These are phyloP conservation scores for Auricularia heimuer DNA, from an alignment of 768 basidiomycete species.

Conservation along the genomic window DNA sequence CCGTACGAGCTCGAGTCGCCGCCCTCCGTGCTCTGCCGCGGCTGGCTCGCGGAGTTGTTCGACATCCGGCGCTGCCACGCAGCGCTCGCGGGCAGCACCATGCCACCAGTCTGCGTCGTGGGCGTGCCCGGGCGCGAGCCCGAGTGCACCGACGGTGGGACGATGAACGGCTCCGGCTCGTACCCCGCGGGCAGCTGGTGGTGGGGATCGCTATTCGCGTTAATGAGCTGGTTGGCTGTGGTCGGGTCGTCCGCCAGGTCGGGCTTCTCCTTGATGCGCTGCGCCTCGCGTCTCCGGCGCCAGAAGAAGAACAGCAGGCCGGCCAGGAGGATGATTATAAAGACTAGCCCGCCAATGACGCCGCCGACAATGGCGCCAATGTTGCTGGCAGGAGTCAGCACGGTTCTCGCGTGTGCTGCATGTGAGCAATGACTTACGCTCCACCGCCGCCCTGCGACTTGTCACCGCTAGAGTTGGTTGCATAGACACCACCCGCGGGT, in stretches of 20 bases:
- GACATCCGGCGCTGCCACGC: background rate
- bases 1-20: constrained; percentile 19
- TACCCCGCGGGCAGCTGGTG: constrained; percentile 61
- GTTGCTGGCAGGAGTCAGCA: background rate
- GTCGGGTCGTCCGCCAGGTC: constrained; percentile 49
- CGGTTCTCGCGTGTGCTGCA: background rate
- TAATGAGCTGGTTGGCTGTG: constrained; percentile 41
- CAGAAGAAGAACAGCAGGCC: constrained; percentile 40
- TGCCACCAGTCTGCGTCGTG: background rate
- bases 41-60: background rate
- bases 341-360: constrained; percentile 34
- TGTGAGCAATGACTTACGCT: background rate
- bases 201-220: constrained; percentile 20
- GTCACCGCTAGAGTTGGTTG: constrained; percentile 16
- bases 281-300: constrained; percentile 34
- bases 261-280: constrained; percentile 42
- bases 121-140: constrained; percentile 3
- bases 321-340: constrained; percentile 16
- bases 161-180: constrained; percentile 65
- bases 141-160: constrained; percentile 41
- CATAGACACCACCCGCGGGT: constrained; percentile 48
- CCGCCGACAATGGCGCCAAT: constrained; percentile 47
- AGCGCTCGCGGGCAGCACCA: background rate
- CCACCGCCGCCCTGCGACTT: constrained; percentile 28
- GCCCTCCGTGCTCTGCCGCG: constrained; percentile 15